Evolutionary conservation across 208 protist species (phyloP), one percentile per base, ranked within the genome.

Genomic region (Trypanosoma platydactyli): DNA sequence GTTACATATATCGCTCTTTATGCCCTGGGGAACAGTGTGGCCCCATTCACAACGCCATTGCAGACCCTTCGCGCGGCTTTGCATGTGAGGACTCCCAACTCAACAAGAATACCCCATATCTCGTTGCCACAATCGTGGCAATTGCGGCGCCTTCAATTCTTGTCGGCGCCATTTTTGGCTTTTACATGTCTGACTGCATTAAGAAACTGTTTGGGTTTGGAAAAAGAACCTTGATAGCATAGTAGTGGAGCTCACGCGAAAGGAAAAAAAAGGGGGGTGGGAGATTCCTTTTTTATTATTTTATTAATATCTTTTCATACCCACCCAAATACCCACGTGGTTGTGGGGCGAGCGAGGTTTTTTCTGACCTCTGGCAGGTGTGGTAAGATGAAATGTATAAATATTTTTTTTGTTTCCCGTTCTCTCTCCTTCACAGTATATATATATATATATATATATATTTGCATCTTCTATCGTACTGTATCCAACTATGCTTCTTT

Each of bases 1-100:
- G 64, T 38, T 50, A 69, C 20, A 53, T 61, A 24, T 69, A 69
- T 22, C 64, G 64, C 22, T 40, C 52, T 7, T 18, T 54, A 16
- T 69, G 64, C 24, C 64, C 54, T 20, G 54, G 53, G n/a, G 27
- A n/a, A 5, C 53, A 50, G n/a, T 69, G 64, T 33, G 64, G 64
- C 6, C 15, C 53, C 22, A 27, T 61, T 27, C 15, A 22, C 30
- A 54, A 30, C 4, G 42, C 64, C 1, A 42, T 69, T 49, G 53
- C 64, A 0, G 53, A 69, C 38, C 54, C 54, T 1, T 59, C 64
- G 15, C 52, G 42, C n/a, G 44, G 44, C 9, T 54, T 69, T 46
- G 41, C 41, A 27, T 69, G 64, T 59, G 25, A 61, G 30, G 41
- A 61, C 35, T 13, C 30, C 16, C n/a, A 40, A 11, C 15, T 54